A percentile compares a stretch with the other conserved stretches of the same genome.
These are phyloP conservation scores for Mortierella alpina DNA, from an alignment of 192 early-diverging fungal genomes.

Conservation along the genomic window DNA sequence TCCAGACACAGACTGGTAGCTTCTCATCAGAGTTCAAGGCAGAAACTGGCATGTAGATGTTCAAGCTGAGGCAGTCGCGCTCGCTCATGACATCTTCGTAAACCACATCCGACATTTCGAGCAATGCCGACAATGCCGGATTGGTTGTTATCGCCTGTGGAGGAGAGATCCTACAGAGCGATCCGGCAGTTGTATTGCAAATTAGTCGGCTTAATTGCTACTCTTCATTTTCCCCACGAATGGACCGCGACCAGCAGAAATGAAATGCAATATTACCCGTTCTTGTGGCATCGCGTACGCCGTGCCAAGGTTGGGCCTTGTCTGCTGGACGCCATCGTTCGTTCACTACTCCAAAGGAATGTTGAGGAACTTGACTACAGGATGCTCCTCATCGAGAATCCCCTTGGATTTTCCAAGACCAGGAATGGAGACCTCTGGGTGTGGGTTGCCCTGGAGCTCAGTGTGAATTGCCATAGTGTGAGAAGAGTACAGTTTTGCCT, in stretches of 20 bases:
- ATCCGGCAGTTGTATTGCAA: not conserved
- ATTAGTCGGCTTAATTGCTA: no score
- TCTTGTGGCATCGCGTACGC: conserved; percentile 23
- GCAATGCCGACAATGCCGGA: not conserved
- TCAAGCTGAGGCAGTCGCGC: conserved; percentile 7
- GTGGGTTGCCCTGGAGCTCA: no score
- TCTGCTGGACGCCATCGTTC: conserved; percentile 36
- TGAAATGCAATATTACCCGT: no score
- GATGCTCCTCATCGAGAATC: not conserved
- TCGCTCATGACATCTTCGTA: conserved; percentile 7
- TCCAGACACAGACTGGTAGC: conserved; percentile 20
- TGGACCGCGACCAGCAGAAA: no score
- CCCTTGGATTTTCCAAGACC: conserved; percentile 2
- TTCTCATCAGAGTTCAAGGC: not conserved
- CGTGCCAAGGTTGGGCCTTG: conserved; percentile 18
- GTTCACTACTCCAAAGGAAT: conserved; percentile 24
- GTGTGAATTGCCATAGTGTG: no score
- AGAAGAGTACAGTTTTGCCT: no score
- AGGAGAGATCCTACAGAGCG: conserved; percentile 4
- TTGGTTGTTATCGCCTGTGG: conserved; percentile 2
- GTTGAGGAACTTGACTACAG: conserved; percentile 23
- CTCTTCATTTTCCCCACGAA: no score
- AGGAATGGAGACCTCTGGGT: not conserved
- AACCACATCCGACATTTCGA: not conserved
- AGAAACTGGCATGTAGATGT: conserved; percentile 16